Base-by-base conservation (phyloP, 352 stramenopile genomes). In the Phytophthora cactorum region DNA sequence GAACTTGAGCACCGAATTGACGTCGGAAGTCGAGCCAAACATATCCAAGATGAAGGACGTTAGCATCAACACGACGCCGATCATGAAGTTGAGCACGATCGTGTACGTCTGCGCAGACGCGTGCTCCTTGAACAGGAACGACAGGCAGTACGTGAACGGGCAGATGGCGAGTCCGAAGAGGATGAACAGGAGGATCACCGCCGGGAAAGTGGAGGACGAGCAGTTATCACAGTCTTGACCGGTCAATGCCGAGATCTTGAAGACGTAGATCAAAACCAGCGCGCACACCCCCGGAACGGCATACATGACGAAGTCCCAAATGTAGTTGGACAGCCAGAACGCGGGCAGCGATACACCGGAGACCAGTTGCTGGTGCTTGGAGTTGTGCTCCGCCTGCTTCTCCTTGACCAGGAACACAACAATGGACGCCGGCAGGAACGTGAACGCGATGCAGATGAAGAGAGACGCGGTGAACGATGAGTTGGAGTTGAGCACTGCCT, bases 331-430 rank as follows among this genome's bases (percentile, higher is more conserved):
- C 14, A 98, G 45, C 97, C 97, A 99, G 68, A 99, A 99, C 0
- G 93, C 90, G 0, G 68, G 74, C 3, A 98, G 75, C 43, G 85
- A 87, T 5, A 98, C 96, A 6, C 97, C 97, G 5, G 90, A 97
- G 10, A 99, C 95, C 63, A 84, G 89, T 68, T 98, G 93, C 72
- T 98, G 89, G 78, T 99, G 97, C 73, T 99, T 99, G 1, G 95
- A 94, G 72, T 98, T 98, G 68, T 81, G 70, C 15, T 78, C 76
- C 0, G 91, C 81, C 52, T 98, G 89, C 50, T 81, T 86, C 64
- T 99, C 97, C 45, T 97, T 91, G 32, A 99, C 97, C 29, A 99
- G 75, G 66, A 98, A 98, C 12, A 92, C 90, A 22, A 95, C 96
- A 55, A 97, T 96, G 1, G 87, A 93, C 1, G 89, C 92, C 2